Conservation (phyloP, 2,329 filamentous ascomycete genomes). For the Talaromyces sp. region DNA sequence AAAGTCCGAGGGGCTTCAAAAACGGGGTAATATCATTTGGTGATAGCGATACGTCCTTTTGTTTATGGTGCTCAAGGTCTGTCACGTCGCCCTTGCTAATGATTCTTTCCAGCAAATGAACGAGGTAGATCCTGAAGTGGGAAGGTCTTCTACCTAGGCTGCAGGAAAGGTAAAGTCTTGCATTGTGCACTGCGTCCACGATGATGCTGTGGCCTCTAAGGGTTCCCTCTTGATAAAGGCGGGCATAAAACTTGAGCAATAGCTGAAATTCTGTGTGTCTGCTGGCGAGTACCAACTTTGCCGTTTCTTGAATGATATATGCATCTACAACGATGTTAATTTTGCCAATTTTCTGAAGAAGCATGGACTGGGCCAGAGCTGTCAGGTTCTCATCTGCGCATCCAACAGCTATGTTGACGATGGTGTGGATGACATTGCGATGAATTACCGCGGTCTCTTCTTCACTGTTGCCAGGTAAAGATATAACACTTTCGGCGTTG, state of each 20-base stretch:
- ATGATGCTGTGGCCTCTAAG: conserved; percentile 62
- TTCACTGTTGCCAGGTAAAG: conserved; percentile 66
- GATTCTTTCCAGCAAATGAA: conserved; percentile 76
- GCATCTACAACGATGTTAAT: conserved; percentile 74
- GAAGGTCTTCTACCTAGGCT: conserved; percentile 60
- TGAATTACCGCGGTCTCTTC: conserved; percentile 75
- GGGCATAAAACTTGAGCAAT: conserved; percentile 75
- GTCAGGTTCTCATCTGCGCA: conserved; percentile 88
- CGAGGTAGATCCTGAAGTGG: conserved; percentile 75
- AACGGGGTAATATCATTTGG: conserved; percentile 83
- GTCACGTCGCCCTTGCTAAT: conserved; percentile 85
- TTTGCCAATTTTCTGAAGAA: conserved; percentile 90
- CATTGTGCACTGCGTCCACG: conserved; percentile 70
- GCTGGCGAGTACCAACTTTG: conserved; percentile 68
- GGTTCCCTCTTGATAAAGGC: conserved; percentile 67
- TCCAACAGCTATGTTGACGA: conserved; percentile 78
- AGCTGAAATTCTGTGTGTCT: conserved; percentile 78
- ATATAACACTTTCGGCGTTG: conserved; percentile 50
- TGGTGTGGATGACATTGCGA: conserved; percentile 86
- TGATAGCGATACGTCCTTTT: conserved; percentile 74
- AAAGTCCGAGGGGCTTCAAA: conserved; percentile 75
- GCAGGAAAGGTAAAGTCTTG: conserved; percentile 73
- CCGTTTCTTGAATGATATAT: conserved; percentile 77
- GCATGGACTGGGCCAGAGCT: conserved; percentile 86
- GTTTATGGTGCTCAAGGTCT: conserved; percentile 64